Conservation (phyloP, 1,284 basidiomycete species). For the Boletus calvinii region DNA sequence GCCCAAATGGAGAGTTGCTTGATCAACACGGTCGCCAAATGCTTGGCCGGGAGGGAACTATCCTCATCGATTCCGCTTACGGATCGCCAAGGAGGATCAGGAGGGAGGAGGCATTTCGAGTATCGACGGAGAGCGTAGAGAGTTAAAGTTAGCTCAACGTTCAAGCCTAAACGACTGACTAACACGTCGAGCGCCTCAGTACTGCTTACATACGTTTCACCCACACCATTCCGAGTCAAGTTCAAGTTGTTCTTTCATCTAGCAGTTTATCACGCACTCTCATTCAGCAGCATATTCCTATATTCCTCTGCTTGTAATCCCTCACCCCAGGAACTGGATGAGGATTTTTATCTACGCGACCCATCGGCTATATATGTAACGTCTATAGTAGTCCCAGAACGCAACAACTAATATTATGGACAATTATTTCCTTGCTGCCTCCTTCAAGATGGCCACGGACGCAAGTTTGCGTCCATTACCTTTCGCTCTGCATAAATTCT, state of each 20-base stretch:
- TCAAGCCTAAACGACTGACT: no score
- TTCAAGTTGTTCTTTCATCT: no score
- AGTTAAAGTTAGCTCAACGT: background rate
- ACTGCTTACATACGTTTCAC: no score
- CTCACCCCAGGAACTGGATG: conserved; percentile 28
- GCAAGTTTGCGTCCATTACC: conserved; percentile 10
- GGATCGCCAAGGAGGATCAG: conserved; percentile 3
- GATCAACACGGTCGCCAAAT: conserved; percentile 18
- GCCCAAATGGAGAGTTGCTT: conserved; percentile 22
- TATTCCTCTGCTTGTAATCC: conserved; percentile 2
- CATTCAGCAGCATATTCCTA: background rate
- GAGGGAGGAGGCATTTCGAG: conserved; percentile 4
- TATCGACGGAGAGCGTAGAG: background rate
- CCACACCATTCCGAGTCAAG: no score
- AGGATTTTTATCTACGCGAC: conserved; percentile 4
- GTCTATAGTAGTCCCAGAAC: no score
- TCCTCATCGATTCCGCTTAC: conserved; percentile 16
- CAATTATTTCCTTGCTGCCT: background rate
- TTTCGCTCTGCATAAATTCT: conserved; percentile 9
- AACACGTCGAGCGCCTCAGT: no score
- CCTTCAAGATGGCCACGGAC: conserved; percentile 2
- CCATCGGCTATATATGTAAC: background rate
- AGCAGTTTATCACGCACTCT: background rate
- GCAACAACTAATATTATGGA: no score
- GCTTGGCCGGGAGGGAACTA: conserved; percentile 25